These are phyloP conservation scores for Trypanosoma boissoni DNA, from an alignment of 208 protist species.

Conservation along the genomic window DNA sequence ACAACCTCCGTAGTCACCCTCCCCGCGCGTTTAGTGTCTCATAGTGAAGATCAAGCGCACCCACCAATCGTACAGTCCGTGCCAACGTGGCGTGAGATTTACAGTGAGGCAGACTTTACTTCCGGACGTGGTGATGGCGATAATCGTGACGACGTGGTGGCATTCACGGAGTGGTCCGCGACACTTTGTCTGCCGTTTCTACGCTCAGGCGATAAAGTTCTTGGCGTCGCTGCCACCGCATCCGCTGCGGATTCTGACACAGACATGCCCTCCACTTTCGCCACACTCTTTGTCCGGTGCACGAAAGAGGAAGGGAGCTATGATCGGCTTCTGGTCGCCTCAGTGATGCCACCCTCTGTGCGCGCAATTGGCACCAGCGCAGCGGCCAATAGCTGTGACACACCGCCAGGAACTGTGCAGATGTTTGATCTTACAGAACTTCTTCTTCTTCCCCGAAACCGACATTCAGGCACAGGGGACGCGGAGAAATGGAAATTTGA, in stretches of 20 bases:
- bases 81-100: constrained; percentile 28
- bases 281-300: constrained; percentile 39
- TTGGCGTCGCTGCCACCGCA: constrained; percentile 23
- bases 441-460: neutral
- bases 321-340: constrained; percentile 41
- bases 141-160: constrained; percentile 17
- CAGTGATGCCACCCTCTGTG: constrained; percentile 41
- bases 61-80: neutral
- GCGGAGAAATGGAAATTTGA: too few species aligned
- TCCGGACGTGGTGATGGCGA: neutral
- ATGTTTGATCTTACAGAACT: constrained; percentile 44
- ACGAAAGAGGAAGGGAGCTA: neutral
- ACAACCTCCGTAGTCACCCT: neutral
- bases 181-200: constrained; percentile 53
- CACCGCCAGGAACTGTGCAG: constrained; percentile 47
- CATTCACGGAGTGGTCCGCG: constrained; percentile 64
- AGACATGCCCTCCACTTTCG: constrained; percentile 16
- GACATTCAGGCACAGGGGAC: too few species aligned
- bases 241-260: neutral
- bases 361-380: constrained; percentile 6
- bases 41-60: too few species aligned
- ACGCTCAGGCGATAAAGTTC: constrained; percentile 37
- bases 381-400: too few species aligned
- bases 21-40: neutral
- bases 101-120: constrained; percentile 26